Evolutionary conservation across 1,284 basidiomycete genomes (phyloP), one percentile per base, ranked within the genome.

Genomic region (Gymnopus androsaceus): DNA sequence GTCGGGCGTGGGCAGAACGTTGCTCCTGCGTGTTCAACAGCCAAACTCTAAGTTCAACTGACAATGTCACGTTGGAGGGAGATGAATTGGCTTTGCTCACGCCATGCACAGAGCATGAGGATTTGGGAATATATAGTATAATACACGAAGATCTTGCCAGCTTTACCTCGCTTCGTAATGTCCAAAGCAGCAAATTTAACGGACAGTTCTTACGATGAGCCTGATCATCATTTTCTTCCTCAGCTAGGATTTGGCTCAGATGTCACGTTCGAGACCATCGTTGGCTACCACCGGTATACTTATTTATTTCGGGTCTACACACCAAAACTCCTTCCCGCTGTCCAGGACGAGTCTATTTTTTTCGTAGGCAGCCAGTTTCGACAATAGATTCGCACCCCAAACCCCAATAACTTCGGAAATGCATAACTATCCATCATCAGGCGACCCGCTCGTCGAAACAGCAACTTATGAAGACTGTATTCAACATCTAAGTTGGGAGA

Each of bases 301-400:
- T n/a, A n/a, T 70, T 77, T 90, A 62, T 90, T 87, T 73, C 86
- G 88, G 37, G 82, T 90, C 12, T 83, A 90, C 67, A 88, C 88
- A 25, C 88, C 88, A 27, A 88, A 82, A 64, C 73, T 78, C 52
- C 74, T 73, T 36, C 76, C 81, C 1, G 78, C 81, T 23, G 76
- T 77, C 61, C 72, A 75, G 62, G 80, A 83, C 64, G 72, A 76
- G 57, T 80, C 87, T 65, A 77, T 82, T 4, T 84, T 77, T 64
- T 88, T 90, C 59, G 69, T 87, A 52, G 85, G 83, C 28, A n/a
- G 80, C 81, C 49, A 80, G 78, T 64, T 90, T 85, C 67, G 74
- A 85, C 59, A 74, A 79, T 44, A 72, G 71, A 54, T 59, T 55
- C 42, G 57, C 57, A 4, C 57, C 57, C 7, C 36, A 15, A 23